These are phyloP conservation scores for Haberlea rhodopensis DNA, from an alignment of 257 asterid species.

Conservation along the genomic window DNA sequence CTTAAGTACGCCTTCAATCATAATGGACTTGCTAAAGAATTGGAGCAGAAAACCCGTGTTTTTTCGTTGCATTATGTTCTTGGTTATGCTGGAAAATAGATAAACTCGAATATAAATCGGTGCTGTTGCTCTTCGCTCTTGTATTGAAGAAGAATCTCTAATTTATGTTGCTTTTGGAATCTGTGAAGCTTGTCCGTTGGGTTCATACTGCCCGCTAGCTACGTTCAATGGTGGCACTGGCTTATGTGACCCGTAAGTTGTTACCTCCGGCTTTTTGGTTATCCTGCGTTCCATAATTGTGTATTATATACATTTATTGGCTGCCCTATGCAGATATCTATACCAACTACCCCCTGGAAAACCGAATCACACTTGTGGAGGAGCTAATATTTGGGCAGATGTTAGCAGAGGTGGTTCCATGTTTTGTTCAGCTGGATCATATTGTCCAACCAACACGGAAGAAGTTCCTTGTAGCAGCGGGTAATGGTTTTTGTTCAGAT, in stretches of 20 bases:
- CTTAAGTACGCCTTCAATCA: too few relatives aligned
- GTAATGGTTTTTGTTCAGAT: conserved; percentile 37
- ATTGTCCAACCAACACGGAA: conserved; percentile 69
- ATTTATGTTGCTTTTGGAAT: conserved; percentile 13
- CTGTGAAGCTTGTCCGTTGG: conserved; percentile 84
- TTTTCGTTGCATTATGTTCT: too few relatives aligned
- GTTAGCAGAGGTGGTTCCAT: conserved; percentile 58
- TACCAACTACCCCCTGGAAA: conserved; percentile 71
- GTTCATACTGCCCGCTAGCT: conserved; percentile 82
- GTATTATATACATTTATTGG: conserved; percentile 14
- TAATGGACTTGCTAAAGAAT: too few relatives aligned
- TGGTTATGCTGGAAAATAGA: too few relatives aligned
- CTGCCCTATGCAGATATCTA: conserved; percentile 48
- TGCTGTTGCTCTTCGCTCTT: too few relatives aligned
- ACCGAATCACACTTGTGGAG: conserved; percentile 76
- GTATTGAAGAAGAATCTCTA: too few relatives aligned
- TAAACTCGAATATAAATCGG: too few relatives aligned
- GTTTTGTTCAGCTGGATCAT: conserved; percentile 91
- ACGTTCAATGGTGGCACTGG: conserved; percentile 57
- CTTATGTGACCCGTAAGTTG: conserved; percentile 85
- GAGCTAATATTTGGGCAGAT: conserved; percentile 92
- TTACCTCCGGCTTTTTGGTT: conserved; percentile 7
- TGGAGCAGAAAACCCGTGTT: too few relatives aligned
- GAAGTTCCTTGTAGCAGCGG: conserved; percentile 66
- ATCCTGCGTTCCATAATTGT: not conserved